Conservation (phyloP, 2,329 filamentous ascomycete genomes). For the Eutypella sp. region DNA sequence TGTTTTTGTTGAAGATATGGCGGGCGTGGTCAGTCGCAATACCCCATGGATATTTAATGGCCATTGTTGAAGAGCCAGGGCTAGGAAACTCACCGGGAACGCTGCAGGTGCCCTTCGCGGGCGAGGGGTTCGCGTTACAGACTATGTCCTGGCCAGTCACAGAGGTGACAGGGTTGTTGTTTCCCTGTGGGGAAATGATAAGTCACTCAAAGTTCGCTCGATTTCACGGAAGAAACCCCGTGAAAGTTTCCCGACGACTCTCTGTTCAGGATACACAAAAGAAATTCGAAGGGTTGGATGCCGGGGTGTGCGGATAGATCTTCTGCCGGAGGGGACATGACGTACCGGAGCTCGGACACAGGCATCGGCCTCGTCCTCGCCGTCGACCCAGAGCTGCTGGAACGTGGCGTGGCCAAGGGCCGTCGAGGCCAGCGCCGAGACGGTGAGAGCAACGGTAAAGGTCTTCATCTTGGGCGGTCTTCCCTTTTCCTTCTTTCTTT, state of each 20-base stretch:
- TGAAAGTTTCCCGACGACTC: no score
- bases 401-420: slow-evolving; percentile 45
- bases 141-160: slow-evolving; percentile 34
- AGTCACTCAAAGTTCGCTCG: no score
- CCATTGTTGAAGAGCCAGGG: background rate
- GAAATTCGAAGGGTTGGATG: no score
- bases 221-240: no score
- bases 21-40: no score
- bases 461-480: slow-evolving; percentile 12
- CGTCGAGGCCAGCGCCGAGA: slow-evolving; percentile 21
- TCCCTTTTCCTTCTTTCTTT: background rate
- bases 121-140: slow-evolving; percentile 32
- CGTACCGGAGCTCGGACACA: slow-evolving; percentile 20
- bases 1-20: slow-evolving; percentile 2
- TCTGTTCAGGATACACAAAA: no score
- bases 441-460: slow-evolving; percentile 4
- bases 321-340: background rate
- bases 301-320: background rate
- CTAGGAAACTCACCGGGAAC: slow-evolving; percentile 21
- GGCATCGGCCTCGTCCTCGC: slow-evolving; percentile 28
- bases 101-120: slow-evolving; percentile 28
- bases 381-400: slow-evolving; percentile 45
- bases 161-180: slow-evolving; percentile 38
- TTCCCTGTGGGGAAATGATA: slow-evolving; percentile 13
- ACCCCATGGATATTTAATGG: background rate